Evolutionary conservation across 495 filamentous ascomycete species (phyloP).

Genomic region (Apodospora peruviana): DNA sequence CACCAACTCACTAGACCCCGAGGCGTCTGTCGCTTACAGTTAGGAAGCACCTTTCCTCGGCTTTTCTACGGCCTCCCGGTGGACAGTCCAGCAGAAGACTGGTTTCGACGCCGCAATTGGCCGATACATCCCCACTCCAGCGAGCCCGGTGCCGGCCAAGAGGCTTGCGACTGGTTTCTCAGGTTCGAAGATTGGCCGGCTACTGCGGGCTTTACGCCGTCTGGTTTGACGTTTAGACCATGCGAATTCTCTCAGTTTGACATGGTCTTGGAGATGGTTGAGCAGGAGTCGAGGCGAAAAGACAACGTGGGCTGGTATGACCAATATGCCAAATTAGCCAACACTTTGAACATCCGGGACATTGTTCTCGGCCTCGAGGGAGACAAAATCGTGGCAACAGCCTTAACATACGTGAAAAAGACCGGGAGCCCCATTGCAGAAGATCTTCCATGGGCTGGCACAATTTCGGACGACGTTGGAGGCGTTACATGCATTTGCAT

Average conservation of each 20-base stretch:
- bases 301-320: slow-evolving; percentile 50
- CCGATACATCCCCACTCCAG: slow-evolving; percentile 36
- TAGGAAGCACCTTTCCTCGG: slow-evolving; percentile 58
- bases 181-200: slow-evolving; percentile 47
- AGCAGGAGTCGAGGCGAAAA: slow-evolving; percentile 35
- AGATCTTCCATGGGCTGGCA: slow-evolving; percentile 55
- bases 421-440: slow-evolving; percentile 47
- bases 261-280: slow-evolving; percentile 48
- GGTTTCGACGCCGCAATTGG: slow-evolving; percentile 57
- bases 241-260: slow-evolving; percentile 49
- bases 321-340: slow-evolving; percentile 44
- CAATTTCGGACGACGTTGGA: slow-evolving; percentile 50
- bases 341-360: slow-evolving; percentile 41
- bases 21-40: slow-evolving; percentile 50
- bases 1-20: slow-evolving; percentile 46
- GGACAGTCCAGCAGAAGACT: slow-evolving; percentile 42
- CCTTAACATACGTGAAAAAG: slow-evolving; percentile 49
- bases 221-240: slow-evolving; percentile 37
- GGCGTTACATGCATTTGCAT: slow-evolving; percentile 59
- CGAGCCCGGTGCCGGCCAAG: slow-evolving; percentile 36
- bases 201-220: slow-evolving; percentile 24
- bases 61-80: slow-evolving; percentile 52
- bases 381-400: slow-evolving; percentile 45
- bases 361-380: slow-evolving; percentile 44
- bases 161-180: slow-evolving; percentile 53